Conservation (phyloP, 2,329 filamentous ascomycete species). For the Plenodomus biglobosus region DNA sequence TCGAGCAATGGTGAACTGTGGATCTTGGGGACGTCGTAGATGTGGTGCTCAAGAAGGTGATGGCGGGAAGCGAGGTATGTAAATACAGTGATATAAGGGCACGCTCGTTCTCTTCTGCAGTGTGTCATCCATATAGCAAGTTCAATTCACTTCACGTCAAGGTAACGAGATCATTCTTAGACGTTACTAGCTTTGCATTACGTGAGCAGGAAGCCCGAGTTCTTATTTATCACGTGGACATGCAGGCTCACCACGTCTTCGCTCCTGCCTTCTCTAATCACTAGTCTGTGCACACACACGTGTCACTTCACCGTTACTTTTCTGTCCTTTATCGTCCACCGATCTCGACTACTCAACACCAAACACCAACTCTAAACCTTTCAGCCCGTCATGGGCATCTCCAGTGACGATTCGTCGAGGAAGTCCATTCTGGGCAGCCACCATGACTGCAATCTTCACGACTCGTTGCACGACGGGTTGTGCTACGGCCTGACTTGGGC, state of each 20-base stretch:
- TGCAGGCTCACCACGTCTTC: neutral
- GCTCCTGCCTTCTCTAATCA: neutral
- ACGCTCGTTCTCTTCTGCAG: neutral
- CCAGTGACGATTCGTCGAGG: neutral
- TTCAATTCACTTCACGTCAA: neutral
- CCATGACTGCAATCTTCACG: conserved; percentile 7
- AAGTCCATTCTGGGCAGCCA: neutral
- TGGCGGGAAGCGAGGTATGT: neutral
- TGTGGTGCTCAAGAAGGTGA: neutral
- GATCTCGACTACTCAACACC: neutral
- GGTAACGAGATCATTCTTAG: too few relatives aligned
- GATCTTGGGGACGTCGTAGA: conserved; percentile 35
- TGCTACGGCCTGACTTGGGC: conserved; percentile 6
- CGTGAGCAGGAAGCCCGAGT: too few relatives aligned
- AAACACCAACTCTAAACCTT: neutral
- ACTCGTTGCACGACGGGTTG: neutral
- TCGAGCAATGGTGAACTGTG: conserved; percentile 34
- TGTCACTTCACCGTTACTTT: neutral
- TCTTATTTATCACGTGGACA: neutral
- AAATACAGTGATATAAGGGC: neutral
- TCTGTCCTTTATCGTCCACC: neutral
- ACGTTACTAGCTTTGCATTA: too few relatives aligned
- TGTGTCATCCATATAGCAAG: neutral
- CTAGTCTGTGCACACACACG: neutral
- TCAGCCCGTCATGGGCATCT: neutral